Evolutionary conservation across 2,329 filamentous ascomycete species (phyloP).

Genomic region (Colletotrichum higginsianum): DNA sequence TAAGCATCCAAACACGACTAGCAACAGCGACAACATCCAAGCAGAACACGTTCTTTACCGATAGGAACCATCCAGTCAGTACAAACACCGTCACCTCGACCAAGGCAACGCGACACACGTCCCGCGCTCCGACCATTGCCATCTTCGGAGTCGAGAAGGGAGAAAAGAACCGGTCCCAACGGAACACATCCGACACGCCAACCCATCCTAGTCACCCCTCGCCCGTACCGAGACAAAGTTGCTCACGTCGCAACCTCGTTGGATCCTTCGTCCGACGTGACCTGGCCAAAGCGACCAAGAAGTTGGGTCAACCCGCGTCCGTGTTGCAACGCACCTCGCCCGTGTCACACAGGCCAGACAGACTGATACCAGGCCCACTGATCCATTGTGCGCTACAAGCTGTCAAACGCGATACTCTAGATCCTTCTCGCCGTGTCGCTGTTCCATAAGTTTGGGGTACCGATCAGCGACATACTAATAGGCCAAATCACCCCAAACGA

Average conservation of each 20-base stretch:
- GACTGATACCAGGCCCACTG: background rate
- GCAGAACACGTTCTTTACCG: slow-evolving; percentile 21
- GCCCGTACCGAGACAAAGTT: slow-evolving; percentile 36
- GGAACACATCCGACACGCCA: slow-evolving; percentile 21
- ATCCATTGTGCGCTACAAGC: background rate
- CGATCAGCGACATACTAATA: slow-evolving; percentile 8
- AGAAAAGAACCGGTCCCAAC: slow-evolving; percentile 28
- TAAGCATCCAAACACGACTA: slow-evolving; percentile 13
- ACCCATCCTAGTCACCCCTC: slow-evolving; percentile 31
- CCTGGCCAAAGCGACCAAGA: slow-evolving; percentile 30
- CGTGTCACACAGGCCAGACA: slow-evolving; percentile 28
- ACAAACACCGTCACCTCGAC: slow-evolving; percentile 16
- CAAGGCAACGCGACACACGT: slow-evolving; percentile 1
- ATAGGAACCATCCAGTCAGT: slow-evolving; percentile 11
- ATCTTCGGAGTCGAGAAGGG: slow-evolving; percentile 17
- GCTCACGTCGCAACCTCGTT: slow-evolving; percentile 31
- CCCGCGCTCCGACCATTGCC: background rate
- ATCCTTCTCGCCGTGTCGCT: slow-evolving; percentile 5
- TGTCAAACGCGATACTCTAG: slow-evolving; percentile 11
- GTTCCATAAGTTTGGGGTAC: slow-evolving; percentile 13
- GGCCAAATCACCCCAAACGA: background rate
- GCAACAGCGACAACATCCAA: slow-evolving; percentile 25
- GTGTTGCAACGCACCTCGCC: slow-evolving; percentile 35
- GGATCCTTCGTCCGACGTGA: slow-evolving; percentile 38
- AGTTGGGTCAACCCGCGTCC: slow-evolving; percentile 38